These are phyloP conservation scores for Hericium erinaceus DNA, from an alignment of 768 basidiomycete genomes.

Conservation along the genomic window DNA sequence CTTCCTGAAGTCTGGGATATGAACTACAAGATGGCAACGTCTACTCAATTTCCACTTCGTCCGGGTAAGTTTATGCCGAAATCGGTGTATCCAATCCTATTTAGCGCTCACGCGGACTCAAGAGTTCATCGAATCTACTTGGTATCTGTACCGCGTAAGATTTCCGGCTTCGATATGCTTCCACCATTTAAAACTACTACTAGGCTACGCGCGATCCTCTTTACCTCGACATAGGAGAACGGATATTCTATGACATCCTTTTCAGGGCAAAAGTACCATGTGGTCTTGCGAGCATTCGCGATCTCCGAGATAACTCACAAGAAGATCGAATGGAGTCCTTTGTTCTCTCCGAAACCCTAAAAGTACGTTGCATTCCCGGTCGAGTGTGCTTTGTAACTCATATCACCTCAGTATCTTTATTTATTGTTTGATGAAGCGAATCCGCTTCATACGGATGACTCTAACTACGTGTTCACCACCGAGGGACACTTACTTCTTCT, in stretches of 20 bases:
- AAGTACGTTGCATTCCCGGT: conserved; percentile 34
- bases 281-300: conserved; percentile 74
- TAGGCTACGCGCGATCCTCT: conserved; percentile 89
- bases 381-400: not conserved
- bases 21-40: conserved; percentile 58
- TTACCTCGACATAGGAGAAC: conserved; percentile 87
- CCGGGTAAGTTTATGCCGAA: conserved; percentile 34
- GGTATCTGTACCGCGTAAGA: conserved; percentile 84
- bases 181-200: conserved; percentile 5
- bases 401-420: conserved; percentile 67
- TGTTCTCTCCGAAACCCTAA: conserved; percentile 85
- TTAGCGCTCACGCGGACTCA: not conserved
- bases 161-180: not conserved
- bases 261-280: conserved; percentile 74
- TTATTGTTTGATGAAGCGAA: conserved; percentile 87
- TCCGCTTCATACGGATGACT: conserved; percentile 61
- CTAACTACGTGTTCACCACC: conserved; percentile 88
- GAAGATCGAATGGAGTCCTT: conserved; percentile 99
- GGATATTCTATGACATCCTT: conserved; percentile 67
- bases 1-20: conserved; percentile 92
- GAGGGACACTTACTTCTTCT: conserved; percentile 87
- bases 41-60: conserved; percentile 70
- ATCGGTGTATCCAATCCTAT: not conserved
- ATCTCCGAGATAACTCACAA: conserved; percentile 65
- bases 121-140: conserved; percentile 95